A percentile compares a stretch with the other conserved stretches of the same genome.
Evolutionary conservation across 352 stramenopile species (phyloP).

Genomic region (Bremia lactucae): DNA sequence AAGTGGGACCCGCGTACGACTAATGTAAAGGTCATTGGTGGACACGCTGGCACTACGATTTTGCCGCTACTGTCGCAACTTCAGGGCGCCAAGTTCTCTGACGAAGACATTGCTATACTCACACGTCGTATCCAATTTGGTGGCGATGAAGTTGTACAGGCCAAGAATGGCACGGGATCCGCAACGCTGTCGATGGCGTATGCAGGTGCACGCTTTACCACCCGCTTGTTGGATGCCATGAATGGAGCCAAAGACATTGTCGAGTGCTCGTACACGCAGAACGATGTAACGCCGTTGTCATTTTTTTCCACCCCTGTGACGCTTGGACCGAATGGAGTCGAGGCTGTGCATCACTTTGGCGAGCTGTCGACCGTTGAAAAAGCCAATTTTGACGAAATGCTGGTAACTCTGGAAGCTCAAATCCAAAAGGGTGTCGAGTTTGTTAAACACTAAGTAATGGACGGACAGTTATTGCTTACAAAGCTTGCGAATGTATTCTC

Average conservation of each 20-base stretch:
- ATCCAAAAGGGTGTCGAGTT: slow-evolving; percentile 85
- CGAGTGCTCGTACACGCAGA: slow-evolving; percentile 97
- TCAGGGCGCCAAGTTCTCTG: slow-evolving; percentile 84
- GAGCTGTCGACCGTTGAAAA: slow-evolving; percentile 73
- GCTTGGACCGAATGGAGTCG: slow-evolving; percentile 93
- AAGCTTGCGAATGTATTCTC: no score
- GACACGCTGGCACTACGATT: slow-evolving; percentile 99
- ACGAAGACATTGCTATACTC: slow-evolving; percentile 90
- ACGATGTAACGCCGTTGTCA: slow-evolving; percentile 88
- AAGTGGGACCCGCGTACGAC: slow-evolving; percentile 64
- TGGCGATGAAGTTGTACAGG: slow-evolving; percentile 93
- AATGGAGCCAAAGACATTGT: slow-evolving; percentile 90
- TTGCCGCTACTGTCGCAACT: slow-evolving; percentile 97
- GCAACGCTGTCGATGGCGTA: slow-evolving; percentile 99
- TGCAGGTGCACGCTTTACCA: slow-evolving; percentile 91
- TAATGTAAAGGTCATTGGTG: slow-evolving; percentile 95
- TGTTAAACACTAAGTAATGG: slow-evolving; percentile 49
- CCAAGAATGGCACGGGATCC: slow-evolving; percentile 94
- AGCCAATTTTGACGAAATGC: slow-evolving; percentile 86
- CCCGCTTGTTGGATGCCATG: slow-evolving; percentile 90
- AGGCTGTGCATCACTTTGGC: slow-evolving; percentile 91
- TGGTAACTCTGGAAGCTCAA: slow-evolving; percentile 76
- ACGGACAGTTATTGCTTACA: no score
- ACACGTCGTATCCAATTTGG: slow-evolving; percentile 94
- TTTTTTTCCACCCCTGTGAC: slow-evolving; percentile 95